Conservation (phyloP, 192 early-diverging fungal species). For the Podila clonocystis region DNA sequence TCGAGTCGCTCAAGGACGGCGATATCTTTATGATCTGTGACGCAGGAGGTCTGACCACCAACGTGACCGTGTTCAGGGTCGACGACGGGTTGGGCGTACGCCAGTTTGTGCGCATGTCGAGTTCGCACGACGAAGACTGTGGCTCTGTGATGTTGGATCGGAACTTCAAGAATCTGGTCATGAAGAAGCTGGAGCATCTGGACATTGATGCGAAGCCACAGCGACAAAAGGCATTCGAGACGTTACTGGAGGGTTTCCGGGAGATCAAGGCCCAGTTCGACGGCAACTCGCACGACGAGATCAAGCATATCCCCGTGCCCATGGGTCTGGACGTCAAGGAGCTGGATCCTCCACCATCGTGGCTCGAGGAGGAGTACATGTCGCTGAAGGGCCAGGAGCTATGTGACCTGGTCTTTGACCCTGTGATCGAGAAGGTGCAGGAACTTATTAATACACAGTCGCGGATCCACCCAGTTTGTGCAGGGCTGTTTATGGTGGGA, state of each 20-base stretch:
- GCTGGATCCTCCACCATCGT: constrained; percentile 24
- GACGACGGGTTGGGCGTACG: constrained; percentile 42
- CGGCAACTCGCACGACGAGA: constrained; percentile 28
- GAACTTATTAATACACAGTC: constrained; percentile 49
- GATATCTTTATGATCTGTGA: constrained; percentile 67
- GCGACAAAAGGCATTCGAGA: constrained; percentile 45
- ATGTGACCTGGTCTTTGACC: constrained; percentile 58
- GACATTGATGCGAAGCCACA: constrained; percentile 29
- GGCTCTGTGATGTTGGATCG: constrained; percentile 47
- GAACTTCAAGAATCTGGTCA: constrained; percentile 19
- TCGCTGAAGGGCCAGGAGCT: constrained; percentile 52
- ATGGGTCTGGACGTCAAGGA: constrained; percentile 52
- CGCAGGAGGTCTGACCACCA: constrained; percentile 55
- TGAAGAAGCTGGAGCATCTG: constrained; percentile 15
- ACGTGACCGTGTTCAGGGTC: constrained; percentile 42
- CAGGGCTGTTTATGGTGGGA: constrained; percentile 61
- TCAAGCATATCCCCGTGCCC: constrained; percentile 43
- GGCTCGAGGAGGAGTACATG: constrained; percentile 57
- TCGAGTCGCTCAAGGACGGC: constrained; percentile 54
- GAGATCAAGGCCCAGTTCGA: constrained; percentile 53
- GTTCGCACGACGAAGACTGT: constrained; percentile 45
- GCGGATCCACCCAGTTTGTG: constrained; percentile 38
- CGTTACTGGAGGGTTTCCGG: constrained; percentile 35
- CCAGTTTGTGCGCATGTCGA: constrained; percentile 51
- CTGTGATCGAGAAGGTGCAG: constrained; percentile 52